Conservation (phyloP, 2,329 filamentous ascomycete species). For the Sphaerulina populicola region DNA sequence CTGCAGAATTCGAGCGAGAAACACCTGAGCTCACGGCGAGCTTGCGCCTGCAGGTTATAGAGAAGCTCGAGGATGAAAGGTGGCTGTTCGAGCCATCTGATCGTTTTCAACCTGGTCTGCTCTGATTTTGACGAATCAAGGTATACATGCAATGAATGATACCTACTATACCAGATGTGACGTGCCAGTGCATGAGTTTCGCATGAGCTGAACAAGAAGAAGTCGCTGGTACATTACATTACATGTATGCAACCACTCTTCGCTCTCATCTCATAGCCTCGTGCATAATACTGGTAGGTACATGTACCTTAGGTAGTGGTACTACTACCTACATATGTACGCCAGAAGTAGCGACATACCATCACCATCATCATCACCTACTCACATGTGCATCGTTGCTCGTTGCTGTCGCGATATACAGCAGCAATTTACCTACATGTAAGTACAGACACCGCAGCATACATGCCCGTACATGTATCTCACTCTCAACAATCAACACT, state of each 20-base stretch:
- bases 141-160: not conserved
- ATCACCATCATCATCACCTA: too few relatives aligned
- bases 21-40: conserved; percentile 19
- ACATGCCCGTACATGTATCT: not conserved
- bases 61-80: conserved; percentile 23
- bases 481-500: too few relatives aligned
- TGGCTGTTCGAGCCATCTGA: conserved; percentile 26
- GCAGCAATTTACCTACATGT: too few relatives aligned
- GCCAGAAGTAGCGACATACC: not conserved
- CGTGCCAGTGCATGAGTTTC: not conserved
- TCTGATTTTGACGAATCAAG: not conserved
- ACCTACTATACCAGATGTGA: not conserved
- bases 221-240: too few relatives aligned
- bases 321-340: not conserved
- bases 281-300: not conserved
- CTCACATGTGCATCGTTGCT: not conserved
- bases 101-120: conserved; percentile 6
- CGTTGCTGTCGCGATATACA: not conserved
- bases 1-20: conserved; percentile 23
- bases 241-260: not conserved
- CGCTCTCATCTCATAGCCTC: not conserved
- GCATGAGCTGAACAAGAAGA: not conserved
- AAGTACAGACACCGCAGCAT: not conserved
- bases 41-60: conserved; percentile 22
- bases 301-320: too few relatives aligned